These are phyloP conservation scores for Rhodamnia rubescens DNA, from an alignment of 345 rosid genomes.

Conservation along the genomic window DNA sequence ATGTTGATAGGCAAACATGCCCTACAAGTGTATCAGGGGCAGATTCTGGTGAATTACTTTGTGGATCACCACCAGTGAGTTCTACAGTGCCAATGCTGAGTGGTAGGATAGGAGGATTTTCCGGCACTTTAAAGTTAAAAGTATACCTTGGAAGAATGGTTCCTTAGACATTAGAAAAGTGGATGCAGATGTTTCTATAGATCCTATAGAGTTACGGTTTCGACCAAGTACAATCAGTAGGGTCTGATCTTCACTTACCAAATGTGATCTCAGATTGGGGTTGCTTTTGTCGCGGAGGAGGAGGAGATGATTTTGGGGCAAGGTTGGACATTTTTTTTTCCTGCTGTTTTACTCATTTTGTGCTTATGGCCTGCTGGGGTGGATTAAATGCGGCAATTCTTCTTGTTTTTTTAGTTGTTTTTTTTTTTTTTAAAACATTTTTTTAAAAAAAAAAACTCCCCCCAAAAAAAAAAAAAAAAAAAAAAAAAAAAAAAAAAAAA, in stretches of 20 bases:
- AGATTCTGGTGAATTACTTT: slow-evolving; percentile 7
- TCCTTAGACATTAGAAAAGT: slow-evolving; percentile 63
- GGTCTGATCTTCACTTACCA: slow-evolving; percentile 20
- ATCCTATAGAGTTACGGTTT: slow-evolving; percentile 65
- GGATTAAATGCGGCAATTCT: no score
- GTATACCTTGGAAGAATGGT: slow-evolving; percentile 93
- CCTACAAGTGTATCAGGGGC: slow-evolving; percentile 4
- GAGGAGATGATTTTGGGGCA: slow-evolving; percentile 66
- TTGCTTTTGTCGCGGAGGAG: slow-evolving; percentile 32
- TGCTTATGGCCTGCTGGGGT: no score
- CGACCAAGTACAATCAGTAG: slow-evolving; percentile 18
- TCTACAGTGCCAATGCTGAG: slow-evolving; percentile 31
- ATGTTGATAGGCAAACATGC: slow-evolving; percentile 14
- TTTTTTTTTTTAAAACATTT: no score
- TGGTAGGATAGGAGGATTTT: slow-evolving; percentile 63
- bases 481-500: no score
- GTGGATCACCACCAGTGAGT: slow-evolving; percentile 9
- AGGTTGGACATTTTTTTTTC: slow-evolving; percentile 39
- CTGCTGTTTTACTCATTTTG: neutral
- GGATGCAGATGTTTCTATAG: slow-evolving; percentile 63
- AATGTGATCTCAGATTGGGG: slow-evolving; percentile 80
- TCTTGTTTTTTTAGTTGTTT: no score
- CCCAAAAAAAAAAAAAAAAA: no score
- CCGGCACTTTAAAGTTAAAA: slow-evolving; percentile 64
- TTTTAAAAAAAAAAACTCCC: no score